Percentiles rank a stretch among this genome's conserved stretches.
These are phyloP conservation scores for Fagopyrum esculentum DNA, from an alignment of 148 eudicot genomes.

Conservation along the genomic window DNA sequence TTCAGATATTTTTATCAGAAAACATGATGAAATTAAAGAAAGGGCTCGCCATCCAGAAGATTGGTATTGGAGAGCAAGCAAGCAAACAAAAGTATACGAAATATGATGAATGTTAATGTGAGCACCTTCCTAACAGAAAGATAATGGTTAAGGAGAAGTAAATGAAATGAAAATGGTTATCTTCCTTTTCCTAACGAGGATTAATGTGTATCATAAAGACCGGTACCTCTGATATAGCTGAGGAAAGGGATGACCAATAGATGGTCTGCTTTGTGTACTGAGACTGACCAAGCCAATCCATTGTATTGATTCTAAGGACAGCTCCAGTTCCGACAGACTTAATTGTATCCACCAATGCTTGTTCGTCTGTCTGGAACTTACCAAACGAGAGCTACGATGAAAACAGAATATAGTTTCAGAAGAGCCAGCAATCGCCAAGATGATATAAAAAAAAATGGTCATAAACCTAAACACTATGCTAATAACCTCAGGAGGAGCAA, in stretches of 20 bases:
- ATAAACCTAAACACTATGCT: not conserved
- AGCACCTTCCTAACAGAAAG: too few relatives aligned
- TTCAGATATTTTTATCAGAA: not conserved
- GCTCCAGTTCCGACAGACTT: conserved; percentile 62
- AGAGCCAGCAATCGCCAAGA: not conserved
- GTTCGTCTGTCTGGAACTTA: conserved; percentile 77
- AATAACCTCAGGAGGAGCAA: conserved; percentile 93
- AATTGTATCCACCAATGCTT: conserved; percentile 84
- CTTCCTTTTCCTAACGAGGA: not conserved
- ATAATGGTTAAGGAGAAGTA: too few relatives aligned
- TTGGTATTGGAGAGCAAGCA: too few relatives aligned
- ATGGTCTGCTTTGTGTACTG: conserved; percentile 41
- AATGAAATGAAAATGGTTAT: too few relatives aligned
- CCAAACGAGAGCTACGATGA: conserved; percentile 60
- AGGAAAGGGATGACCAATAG: conserved; percentile 80
- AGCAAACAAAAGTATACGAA: too few relatives aligned
- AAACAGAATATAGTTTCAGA: conserved; percentile 12
- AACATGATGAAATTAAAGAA: not conserved
- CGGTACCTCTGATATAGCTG: conserved; percentile 76
- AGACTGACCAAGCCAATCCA: conserved; percentile 99
- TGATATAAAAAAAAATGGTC: conserved; percentile 9
- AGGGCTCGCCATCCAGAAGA: not conserved
- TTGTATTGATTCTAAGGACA: conserved; percentile 63
- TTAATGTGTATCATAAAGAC: not conserved
- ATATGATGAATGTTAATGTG: too few relatives aligned